Evolutionary conservation across 2,329 filamentous ascomycete species (phyloP), one percentile per base, ranked within the genome.

Genomic region (Tolypocladium ophioglossoides): DNA sequence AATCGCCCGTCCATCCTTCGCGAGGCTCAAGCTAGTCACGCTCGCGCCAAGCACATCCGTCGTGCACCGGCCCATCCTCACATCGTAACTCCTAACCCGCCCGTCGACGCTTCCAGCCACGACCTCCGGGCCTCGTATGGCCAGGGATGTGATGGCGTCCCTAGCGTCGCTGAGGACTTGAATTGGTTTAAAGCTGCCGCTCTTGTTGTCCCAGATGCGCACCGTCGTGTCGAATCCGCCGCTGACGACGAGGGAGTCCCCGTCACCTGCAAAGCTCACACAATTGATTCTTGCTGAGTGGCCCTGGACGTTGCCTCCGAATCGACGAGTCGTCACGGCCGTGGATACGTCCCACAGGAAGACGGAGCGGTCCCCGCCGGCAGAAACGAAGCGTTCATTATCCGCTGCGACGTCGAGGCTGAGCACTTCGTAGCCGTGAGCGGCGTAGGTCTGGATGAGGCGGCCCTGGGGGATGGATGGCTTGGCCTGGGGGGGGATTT

Each of bases 321-420:
- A 94, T 32, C 94, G 80, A 24, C 89, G 80, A 30, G 87, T 74
- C 4, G 92, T 96, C 61, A 82, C 78, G 20, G 87, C 90, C 3
- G 85, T 87, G 49, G 86, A 78, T 0, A 97, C 94, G 70, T 99
- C 94, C 94, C 94, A 97, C 6, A 96, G 78, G 66, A 96, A 96
- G 0, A 96, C 90, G 57, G 82, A 79, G 62, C 92, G 88, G 73
- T 99, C 94, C 56, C 94, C 94, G 61, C 94, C 94, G 1, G 83
- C 82, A n/a, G 86, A 91, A 11, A 85, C 86, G 69, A 99, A 96
- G 46, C 83, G 83, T 60, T 89, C 81, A 70, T 99, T 99, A 72
- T 90, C 86, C 27, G 74, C 66, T 9, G 82, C 74, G 51, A 96
- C 86, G 52, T 81, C 77, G 40, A 99, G 78, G 60, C 89, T 87